A percentile compares a stretch with the other conserved stretches of the same genome.
phyloP scores from a whole-genome alignment of 345 rosid genomes.

The Brassica carinata region DNA sequence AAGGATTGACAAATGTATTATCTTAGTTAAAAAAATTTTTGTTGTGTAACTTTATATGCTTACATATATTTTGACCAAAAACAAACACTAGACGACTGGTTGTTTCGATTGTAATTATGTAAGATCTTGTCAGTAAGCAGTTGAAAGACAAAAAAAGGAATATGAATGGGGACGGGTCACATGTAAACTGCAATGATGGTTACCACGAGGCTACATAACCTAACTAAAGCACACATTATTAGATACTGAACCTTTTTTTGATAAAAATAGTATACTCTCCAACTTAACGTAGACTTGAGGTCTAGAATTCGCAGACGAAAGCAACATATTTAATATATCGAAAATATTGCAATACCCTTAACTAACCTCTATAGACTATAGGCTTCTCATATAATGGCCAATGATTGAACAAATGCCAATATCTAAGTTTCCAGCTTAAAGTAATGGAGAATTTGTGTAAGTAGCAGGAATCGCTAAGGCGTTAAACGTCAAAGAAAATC shows the following conservation, averaged over 20 bases:
- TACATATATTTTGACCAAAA: background rate
- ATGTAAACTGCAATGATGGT: constrained; percentile 33
- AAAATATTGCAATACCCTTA: background rate
- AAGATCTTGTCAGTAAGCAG: constrained; percentile 24
- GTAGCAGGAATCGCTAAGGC: background rate
- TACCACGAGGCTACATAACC: constrained; percentile 33
- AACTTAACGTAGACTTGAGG: constrained; percentile 34
- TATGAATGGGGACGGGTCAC: constrained; percentile 32
- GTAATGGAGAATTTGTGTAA: background rate
- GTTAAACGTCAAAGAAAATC: constrained; percentile 6
- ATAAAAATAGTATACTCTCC: background rate
- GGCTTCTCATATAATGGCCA: constrained; percentile 20
- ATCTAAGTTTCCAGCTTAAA: background rate
- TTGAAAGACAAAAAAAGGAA: background rate
- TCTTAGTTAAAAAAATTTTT: no score
- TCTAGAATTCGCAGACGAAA: constrained; percentile 36
- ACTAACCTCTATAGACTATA: constrained; percentile 16
- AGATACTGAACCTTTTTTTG: constrained; percentile 5
- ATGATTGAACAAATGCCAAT: constrained; percentile 34
- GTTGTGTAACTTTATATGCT: no score
- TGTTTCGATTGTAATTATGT: constrained; percentile 18
- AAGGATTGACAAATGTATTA: no score
- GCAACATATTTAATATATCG: constrained; percentile 20
- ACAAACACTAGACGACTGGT: background rate
- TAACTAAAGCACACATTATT: constrained; percentile 19